These are phyloP conservation scores for Paraphaeosphaeria minitans DNA, from an alignment of 2,329 filamentous ascomycete species.

Conservation along the genomic window DNA sequence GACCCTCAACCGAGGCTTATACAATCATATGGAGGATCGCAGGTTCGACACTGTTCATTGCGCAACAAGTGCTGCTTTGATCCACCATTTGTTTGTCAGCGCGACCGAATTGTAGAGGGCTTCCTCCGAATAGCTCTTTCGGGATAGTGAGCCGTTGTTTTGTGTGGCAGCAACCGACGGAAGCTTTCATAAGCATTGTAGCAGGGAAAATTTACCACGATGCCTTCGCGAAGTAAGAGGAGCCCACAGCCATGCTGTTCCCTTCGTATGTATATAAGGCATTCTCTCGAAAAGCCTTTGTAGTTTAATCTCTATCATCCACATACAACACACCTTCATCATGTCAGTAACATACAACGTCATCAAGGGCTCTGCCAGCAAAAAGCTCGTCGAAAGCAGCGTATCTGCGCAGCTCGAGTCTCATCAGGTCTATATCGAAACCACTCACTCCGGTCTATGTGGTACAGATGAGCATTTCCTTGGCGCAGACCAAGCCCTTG, in stretches of 20 bases:
- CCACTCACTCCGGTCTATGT: slow-evolving; percentile 1
- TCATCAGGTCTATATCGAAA: slow-evolving; percentile 1
- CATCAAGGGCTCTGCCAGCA: slow-evolving; percentile 1
- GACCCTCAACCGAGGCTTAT: background rate
- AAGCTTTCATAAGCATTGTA: background rate
- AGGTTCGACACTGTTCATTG: background rate
- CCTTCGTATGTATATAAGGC: background rate
- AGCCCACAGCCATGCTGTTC: background rate
- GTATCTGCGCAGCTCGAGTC: background rate
- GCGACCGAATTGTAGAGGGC: background rate
- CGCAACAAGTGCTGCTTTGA: background rate
- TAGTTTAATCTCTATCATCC: too few species aligned
- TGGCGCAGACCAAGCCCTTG: background rate
- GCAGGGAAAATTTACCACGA: background rate
- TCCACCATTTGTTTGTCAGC: background rate
- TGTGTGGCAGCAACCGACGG: background rate
- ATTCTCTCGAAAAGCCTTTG: background rate
- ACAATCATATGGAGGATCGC: background rate
- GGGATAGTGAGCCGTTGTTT: background rate
- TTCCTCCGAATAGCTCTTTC: background rate
- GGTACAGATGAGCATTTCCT: background rate
- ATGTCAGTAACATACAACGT: slow-evolving; percentile 2
- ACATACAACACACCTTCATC: background rate
- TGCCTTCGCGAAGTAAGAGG: background rate
- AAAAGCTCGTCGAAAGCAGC: background rate